phyloP scores from a whole-genome alignment of 2,329 filamentous ascomycete species.

The Monilinia laxa region DNA sequence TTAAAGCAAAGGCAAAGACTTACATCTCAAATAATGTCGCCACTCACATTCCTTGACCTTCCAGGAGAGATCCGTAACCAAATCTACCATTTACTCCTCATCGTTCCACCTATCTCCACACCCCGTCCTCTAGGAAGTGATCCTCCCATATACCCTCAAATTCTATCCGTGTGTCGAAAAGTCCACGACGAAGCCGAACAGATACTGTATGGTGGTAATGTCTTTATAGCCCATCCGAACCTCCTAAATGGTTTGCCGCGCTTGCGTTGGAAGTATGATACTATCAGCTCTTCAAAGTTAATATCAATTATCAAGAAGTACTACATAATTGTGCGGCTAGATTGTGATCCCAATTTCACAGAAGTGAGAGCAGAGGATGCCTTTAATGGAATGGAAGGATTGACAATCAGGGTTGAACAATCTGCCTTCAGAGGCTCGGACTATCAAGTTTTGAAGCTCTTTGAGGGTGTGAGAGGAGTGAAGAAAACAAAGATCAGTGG shows the following conservation, averaged over 20 bases:
- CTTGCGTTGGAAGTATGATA: slow-evolving; percentile 41
- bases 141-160: slow-evolving; percentile 39
- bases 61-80: slow-evolving; percentile 62
- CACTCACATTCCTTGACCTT: slow-evolving; percentile 42
- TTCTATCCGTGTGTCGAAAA: slow-evolving; percentile 31
- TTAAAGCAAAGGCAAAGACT: not conserved
- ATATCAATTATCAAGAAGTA: slow-evolving; percentile 45
- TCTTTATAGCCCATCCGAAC: slow-evolving; percentile 50
- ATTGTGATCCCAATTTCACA: slow-evolving; percentile 50
- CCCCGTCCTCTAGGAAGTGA: slow-evolving; percentile 27
- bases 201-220: slow-evolving; percentile 50
- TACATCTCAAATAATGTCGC: slow-evolving; percentile 22
- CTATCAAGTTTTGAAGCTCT: slow-evolving; percentile 45
- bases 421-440: slow-evolving; percentile 46
- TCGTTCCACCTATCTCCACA: slow-evolving; percentile 32
- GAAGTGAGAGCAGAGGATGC: slow-evolving; percentile 42
- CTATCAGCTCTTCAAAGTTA: slow-evolving; percentile 41
- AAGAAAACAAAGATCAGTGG: slow-evolving; percentile 44
- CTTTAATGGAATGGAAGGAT: slow-evolving; percentile 47
- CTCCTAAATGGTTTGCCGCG: slow-evolving; percentile 48
- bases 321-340: slow-evolving; percentile 49
- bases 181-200: slow-evolving; percentile 37
- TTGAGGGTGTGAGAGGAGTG: slow-evolving; percentile 49
- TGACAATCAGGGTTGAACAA: slow-evolving; percentile 53
- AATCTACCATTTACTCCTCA: slow-evolving; percentile 46